Conservation (phyloP, 179 eudicot genomes). For the Silene noctiflora region DNA sequence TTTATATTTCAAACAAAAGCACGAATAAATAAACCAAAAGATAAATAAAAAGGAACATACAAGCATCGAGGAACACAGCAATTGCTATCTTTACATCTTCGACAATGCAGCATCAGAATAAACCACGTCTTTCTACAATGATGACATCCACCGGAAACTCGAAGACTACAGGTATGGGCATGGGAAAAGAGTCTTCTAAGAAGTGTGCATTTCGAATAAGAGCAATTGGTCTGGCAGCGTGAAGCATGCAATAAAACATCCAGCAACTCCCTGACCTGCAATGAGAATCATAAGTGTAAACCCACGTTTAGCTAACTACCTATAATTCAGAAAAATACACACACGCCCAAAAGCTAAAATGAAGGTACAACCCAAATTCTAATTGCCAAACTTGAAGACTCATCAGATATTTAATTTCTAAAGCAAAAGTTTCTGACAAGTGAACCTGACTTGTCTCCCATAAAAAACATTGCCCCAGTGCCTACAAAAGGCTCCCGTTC, state of each 20-base stretch:
- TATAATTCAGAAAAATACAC: background rate
- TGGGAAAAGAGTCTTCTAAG: constrained; percentile 48
- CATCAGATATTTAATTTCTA: background rate
- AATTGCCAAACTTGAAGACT: background rate
- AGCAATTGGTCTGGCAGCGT: constrained; percentile 41
- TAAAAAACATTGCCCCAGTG: background rate
- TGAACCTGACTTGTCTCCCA: background rate
- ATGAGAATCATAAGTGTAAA: constrained; percentile 8
- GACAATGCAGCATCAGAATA: constrained; percentile 45
- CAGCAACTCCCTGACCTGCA: constrained; percentile 42
- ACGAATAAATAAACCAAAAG: background rate
- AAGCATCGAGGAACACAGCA: constrained; percentile 66
- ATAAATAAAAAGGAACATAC: constrained; percentile 34
- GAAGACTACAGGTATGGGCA: constrained; percentile 35
- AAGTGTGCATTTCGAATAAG: constrained; percentile 41
- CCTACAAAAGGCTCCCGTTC: background rate
- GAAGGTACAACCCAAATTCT: no score
- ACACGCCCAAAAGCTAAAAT: no score
- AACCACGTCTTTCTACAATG: constrained; percentile 46
- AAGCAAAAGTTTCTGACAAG: background rate
- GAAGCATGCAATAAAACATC: constrained; percentile 50
- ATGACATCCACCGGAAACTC: constrained; percentile 45
- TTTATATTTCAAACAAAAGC: background rate
- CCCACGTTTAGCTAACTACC: background rate
- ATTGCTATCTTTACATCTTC: constrained; percentile 43